A percentile compares a stretch with the other conserved stretches of the same genome.
These are phyloP conservation scores for Gnaphalium uliginosum DNA, from an alignment of 129 eudicot genomes.

Conservation along the genomic window DNA sequence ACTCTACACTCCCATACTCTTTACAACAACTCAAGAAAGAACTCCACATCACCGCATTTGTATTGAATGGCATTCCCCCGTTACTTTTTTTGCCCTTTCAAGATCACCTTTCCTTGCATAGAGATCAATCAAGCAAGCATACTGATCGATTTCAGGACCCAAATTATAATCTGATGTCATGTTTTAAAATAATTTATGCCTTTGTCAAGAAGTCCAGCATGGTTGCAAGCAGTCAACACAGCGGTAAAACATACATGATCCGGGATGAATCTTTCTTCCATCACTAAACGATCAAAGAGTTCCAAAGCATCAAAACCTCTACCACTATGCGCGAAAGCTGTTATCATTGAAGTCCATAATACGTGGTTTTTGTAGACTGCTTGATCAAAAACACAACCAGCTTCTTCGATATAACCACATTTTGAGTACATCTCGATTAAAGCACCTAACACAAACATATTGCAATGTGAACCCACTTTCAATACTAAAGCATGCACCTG, in stretches of 20 bases:
- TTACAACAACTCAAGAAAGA: slow-evolving; percentile 52
- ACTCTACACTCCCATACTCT: slow-evolving; percentile 47
- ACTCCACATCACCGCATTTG: slow-evolving; percentile 52
- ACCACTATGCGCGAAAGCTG: slow-evolving; percentile 47
- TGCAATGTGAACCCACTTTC: slow-evolving; percentile 44
- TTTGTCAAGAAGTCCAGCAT: slow-evolving; percentile 44
- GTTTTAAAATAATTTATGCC: slow-evolving; percentile 39
- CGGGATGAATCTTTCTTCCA: slow-evolving; percentile 29
- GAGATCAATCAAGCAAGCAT: slow-evolving; percentile 54
- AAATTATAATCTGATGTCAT: slow-evolving; percentile 42
- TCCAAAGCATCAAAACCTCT: slow-evolving; percentile 45
- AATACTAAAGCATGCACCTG: slow-evolving; percentile 44
- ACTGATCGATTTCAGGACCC: slow-evolving; percentile 44
- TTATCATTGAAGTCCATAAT: slow-evolving; percentile 46
- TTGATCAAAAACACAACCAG: slow-evolving; percentile 35
- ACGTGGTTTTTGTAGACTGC: slow-evolving; percentile 35
- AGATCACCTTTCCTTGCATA: slow-evolving; percentile 50
- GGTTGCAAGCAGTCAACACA: slow-evolving; percentile 49
- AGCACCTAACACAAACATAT: slow-evolving; percentile 42
- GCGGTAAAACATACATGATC: slow-evolving; percentile 57
- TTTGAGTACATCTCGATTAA: slow-evolving; percentile 54
- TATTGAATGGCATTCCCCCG: slow-evolving; percentile 48
- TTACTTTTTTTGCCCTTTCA: slow-evolving; percentile 36
- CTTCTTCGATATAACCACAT: slow-evolving; percentile 48
- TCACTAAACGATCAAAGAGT: slow-evolving; percentile 35